phyloP scores from a whole-genome alignment of 352 stramenopile species.

The Globisporangium megalacanthum region DNA sequence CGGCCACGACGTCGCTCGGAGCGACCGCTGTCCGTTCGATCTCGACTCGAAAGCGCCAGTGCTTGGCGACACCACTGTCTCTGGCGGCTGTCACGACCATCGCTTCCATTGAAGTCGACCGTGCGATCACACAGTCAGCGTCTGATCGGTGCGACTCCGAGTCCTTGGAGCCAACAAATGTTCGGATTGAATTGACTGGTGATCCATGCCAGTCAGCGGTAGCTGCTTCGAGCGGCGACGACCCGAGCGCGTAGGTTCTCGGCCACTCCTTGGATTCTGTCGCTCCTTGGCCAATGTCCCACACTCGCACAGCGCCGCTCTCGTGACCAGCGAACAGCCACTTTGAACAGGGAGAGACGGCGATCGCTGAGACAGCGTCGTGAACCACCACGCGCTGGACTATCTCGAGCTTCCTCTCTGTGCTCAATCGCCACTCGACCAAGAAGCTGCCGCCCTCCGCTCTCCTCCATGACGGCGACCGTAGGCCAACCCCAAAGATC shows the following conservation, averaged over 20 bases:
- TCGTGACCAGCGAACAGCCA: slow-evolving; percentile 53
- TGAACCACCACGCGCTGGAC: slow-evolving; percentile 23
- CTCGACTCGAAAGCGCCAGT: slow-evolving; percentile 27
- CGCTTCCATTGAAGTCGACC: slow-evolving; percentile 4
- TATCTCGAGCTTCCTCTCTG: slow-evolving; percentile 14
- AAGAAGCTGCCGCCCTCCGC: slow-evolving; percentile 16
- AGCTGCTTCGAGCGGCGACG: slow-evolving; percentile 12
- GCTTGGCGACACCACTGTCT: slow-evolving; percentile 25
- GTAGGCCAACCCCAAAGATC: slow-evolving; percentile 33
- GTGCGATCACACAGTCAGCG: neutral
- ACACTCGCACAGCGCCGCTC: slow-evolving; percentile 44
- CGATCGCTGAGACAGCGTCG: slow-evolving; percentile 29
- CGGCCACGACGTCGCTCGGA: slow-evolving; percentile 9
- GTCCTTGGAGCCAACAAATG: neutral
- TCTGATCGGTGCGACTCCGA: neutral
- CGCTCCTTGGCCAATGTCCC: slow-evolving; percentile 22
- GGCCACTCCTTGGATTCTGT: neutral
- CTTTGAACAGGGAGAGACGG: slow-evolving; percentile 25
- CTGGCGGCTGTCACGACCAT: slow-evolving; percentile 29
- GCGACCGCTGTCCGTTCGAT: neutral
- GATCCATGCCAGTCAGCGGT: slow-evolving; percentile 1
- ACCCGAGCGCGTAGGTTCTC: neutral
- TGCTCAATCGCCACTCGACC: slow-evolving; percentile 26
- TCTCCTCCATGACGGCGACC: neutral
- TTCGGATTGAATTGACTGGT: slow-evolving; percentile 1